phyloP scores from a whole-genome alignment of 768 basidiomycete species.

The Galerina sulciceps region DNA sequence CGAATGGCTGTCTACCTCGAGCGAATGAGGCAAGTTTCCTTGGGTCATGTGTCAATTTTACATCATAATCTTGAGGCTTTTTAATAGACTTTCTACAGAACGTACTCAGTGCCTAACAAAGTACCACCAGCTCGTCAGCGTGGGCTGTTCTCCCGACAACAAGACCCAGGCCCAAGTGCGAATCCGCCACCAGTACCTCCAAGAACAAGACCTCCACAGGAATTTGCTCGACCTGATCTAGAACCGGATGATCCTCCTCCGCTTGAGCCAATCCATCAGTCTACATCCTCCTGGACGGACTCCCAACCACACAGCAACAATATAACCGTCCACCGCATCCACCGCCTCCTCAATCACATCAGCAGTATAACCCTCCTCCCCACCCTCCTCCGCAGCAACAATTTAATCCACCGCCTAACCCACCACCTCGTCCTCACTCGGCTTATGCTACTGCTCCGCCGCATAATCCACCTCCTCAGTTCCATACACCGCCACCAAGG shows the following conservation, averaged over 20 bases:
- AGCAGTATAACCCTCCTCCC: slow-evolving; percentile 16
- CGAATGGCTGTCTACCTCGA: slow-evolving; percentile 63
- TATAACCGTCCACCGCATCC: slow-evolving; percentile 33
- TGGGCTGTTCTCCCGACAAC: slow-evolving; percentile 51
- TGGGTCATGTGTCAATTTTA: not conserved
- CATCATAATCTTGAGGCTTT: slow-evolving; percentile 1
- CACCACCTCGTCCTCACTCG: slow-evolving; percentile 25
- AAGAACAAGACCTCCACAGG: slow-evolving; percentile 29
- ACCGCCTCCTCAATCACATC: slow-evolving; percentile 22
- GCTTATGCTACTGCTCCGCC: slow-evolving; percentile 25
- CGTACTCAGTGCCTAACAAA: slow-evolving; percentile 61
- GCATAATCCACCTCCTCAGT: slow-evolving; percentile 18
- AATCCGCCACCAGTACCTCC: slow-evolving; percentile 35
- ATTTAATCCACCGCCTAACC: slow-evolving; percentile 14
- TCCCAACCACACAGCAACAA: slow-evolving; percentile 36
- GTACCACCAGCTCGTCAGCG: slow-evolving; percentile 36
- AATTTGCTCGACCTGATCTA: slow-evolving; percentile 70
- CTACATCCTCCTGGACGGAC: slow-evolving; percentile 14
- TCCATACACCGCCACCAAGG: slow-evolving; percentile 21
- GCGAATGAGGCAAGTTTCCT: slow-evolving; percentile 56
- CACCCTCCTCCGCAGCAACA: slow-evolving; percentile 27
- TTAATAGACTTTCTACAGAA: slow-evolving; percentile 59
- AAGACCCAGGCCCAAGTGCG: slow-evolving; percentile 29
- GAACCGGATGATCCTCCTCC: slow-evolving; percentile 45
- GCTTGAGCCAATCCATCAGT: too few species aligned